Base-by-base conservation (phyloP, 345 rosid genomes). In the Balakata baccata region DNA sequence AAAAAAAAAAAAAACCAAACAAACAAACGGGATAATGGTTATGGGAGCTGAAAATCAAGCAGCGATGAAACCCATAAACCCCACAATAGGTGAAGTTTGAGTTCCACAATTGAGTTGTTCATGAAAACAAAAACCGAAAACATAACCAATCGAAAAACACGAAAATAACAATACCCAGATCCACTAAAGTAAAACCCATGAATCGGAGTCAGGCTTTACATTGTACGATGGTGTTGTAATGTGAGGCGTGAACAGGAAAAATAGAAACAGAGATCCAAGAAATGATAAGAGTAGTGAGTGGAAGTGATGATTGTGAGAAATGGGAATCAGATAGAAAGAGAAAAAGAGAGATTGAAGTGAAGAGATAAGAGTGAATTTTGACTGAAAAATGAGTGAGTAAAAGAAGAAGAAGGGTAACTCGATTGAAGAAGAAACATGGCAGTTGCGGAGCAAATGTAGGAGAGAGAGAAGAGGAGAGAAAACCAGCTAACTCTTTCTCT, bases 131-230 rank as follows among this genome's bases (percentile, higher is more conserved):
- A 8, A 25, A 46, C n/a, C 11, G 34, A 64, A 14, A 64, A 8
- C 23, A 41, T 49, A 34, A 23, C 52, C 37, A 57, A 63, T 38
- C 51, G 29, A 70, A 53, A 68, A 50, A 22, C 68, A 61, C 39
- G 16, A 41, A 69, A 45, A 29, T 10, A 11, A 46, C 34, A 53
- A 54, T 11, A 62, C 75, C 71, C 80, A 71, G 80, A 77, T 77
- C 75, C 71, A 57, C 29, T 11, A 64, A 51, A 70, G 60, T 50
- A 70, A 76, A 64, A 76, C 71, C 75, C 75, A 64, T 53, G 64
- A 60, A 59, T 53, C n/a, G 37, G 37, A 65, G 54, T n/a, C 39
- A 37, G n/a, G 20, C 23, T 23, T 34, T 22, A 47, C 39, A 39
- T 6, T 20, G 18, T 41, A 8, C 38, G 25, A 45, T 45, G 7